Evolutionary conservation across 352 stramenopile species (phyloP).

Genomic region (Phytophthora rubi): DNA sequence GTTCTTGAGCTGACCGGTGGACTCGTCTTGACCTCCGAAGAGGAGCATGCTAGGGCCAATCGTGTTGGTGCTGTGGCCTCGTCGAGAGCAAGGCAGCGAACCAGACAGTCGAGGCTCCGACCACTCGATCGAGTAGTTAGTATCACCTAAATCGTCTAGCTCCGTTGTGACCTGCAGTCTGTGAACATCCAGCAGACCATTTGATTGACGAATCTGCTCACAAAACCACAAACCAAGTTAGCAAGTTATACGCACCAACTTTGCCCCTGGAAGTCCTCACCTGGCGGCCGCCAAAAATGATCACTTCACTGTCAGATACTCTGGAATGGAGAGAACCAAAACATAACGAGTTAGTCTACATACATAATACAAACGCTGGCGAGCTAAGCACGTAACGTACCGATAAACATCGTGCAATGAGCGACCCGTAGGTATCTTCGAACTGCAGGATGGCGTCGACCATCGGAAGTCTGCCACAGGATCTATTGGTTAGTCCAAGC

Average conservation of each 20-base stretch:
- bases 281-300: constrained; percentile 76
- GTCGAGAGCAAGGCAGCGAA: constrained; percentile 46
- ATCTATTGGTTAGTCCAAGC: neutral
- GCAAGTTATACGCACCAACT: neutral
- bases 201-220: constrained; percentile 66
- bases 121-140: constrained; percentile 44
- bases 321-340: constrained; percentile 16
- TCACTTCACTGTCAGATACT: constrained; percentile 46
- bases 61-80: constrained; percentile 65
- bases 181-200: constrained; percentile 62
- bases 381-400: constrained; percentile 23
- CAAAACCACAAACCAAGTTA: neutral
- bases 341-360: neutral
- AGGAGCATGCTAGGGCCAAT: constrained; percentile 68
- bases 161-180: constrained; percentile 32
- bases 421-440: constrained; percentile 43
- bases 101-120: constrained; percentile 41
- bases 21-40: constrained; percentile 65
- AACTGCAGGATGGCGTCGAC: constrained; percentile 46
- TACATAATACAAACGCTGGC: neutral
- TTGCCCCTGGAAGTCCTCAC: constrained; percentile 26
- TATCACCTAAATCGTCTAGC: constrained; percentile 16
- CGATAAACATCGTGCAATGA: constrained; percentile 64
- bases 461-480: constrained; percentile 48
- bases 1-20: constrained; percentile 53